A percentile compares a stretch with the other conserved stretches of the same genome.
phyloP scores from a whole-genome alignment of 257 asterid genomes.

The Jacaranda mimosifolia region DNA sequence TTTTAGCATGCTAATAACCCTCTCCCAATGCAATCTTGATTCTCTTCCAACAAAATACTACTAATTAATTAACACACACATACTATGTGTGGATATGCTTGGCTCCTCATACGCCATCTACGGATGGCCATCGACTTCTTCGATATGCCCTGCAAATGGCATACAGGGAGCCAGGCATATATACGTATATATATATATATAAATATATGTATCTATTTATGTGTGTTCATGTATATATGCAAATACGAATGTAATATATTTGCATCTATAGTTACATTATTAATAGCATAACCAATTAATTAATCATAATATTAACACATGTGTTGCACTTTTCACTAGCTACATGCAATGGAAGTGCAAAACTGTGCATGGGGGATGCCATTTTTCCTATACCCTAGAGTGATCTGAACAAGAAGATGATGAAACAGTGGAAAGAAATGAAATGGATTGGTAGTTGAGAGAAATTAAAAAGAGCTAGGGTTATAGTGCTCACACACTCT shows the following conservation, averaged over 20 bases:
- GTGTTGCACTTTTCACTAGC: not conserved
- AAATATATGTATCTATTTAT: not conserved
- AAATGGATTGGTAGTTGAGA: conserved; percentile 11
- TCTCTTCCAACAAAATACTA: not conserved
- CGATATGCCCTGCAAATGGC: conserved; percentile 82
- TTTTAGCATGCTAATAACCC: not conserved
- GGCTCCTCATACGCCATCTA: conserved; percentile 99
- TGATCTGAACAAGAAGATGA: conserved; percentile 14
- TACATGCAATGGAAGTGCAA: conserved; percentile 5
- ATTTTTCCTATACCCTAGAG: not conserved
- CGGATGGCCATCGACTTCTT: conserved; percentile 56
- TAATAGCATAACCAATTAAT: not conserved
- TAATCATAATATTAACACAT: not conserved
- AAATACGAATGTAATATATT: not conserved
- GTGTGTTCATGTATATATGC: not conserved
- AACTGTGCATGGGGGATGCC: not conserved
- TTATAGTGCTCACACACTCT: not conserved
- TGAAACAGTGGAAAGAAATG: conserved; percentile 6
- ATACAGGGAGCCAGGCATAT: conserved; percentile 99
- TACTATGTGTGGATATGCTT: conserved; percentile 63
- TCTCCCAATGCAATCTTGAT: not conserved
- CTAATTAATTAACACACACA: not conserved
- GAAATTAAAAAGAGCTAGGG: not conserved
- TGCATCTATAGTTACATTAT: not conserved
- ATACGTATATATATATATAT: conserved; percentile 14